Percentiles rank a stretch among this genome's conserved stretches.
These are phyloP conservation scores for Pelargonium myrrhifolium DNA, from an alignment of 441 rosid genomes.

Conservation along the genomic window DNA sequence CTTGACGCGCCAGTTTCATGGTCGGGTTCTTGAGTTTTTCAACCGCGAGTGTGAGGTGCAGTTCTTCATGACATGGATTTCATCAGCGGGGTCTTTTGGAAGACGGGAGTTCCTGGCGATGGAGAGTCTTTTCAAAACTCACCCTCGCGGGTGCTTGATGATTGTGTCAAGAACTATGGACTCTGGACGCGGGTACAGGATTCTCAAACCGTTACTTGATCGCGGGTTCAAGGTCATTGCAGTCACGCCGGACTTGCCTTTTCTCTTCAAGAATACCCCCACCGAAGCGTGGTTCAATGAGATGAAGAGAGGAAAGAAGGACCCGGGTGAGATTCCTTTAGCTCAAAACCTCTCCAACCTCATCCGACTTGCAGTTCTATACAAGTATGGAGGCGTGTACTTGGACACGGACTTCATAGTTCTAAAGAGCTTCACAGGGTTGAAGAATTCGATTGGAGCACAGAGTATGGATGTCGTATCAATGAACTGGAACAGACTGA, in stretches of 20 bases:
- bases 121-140: conserved; percentile 44
- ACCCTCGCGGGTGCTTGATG: conserved; percentile 51
- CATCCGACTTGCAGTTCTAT: conserved; percentile 41
- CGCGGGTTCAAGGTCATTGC: conserved; percentile 33
- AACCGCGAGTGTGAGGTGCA: conserved; percentile 32
- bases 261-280: conserved; percentile 45
- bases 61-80: conserved; percentile 67
- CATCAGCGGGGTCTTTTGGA: conserved; percentile 34
- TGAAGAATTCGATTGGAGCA: conserved; percentile 54
- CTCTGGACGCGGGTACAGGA: conserved; percentile 33
- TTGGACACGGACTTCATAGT: conserved; percentile 50
- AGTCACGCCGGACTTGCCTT: conserved; percentile 43
- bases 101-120: conserved; percentile 34
- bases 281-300: conserved; percentile 44
- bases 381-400: conserved; percentile 59
- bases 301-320: conserved; percentile 38
- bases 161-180: conserved; percentile 51
- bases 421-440: conserved; percentile 31
- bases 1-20: conserved; percentile 39
- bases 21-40: conserved; percentile 43
- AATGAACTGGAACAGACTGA: conserved; percentile 50
- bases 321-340: conserved; percentile 57
- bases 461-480: conserved; percentile 37
- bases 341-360: conserved; percentile 57
- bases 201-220: conserved; percentile 39